Evolutionary conservation across 164 flowering plant species (phyloP), one percentile per base, ranked within the genome.

Genomic region (Euptelea pleiosperma): DNA sequence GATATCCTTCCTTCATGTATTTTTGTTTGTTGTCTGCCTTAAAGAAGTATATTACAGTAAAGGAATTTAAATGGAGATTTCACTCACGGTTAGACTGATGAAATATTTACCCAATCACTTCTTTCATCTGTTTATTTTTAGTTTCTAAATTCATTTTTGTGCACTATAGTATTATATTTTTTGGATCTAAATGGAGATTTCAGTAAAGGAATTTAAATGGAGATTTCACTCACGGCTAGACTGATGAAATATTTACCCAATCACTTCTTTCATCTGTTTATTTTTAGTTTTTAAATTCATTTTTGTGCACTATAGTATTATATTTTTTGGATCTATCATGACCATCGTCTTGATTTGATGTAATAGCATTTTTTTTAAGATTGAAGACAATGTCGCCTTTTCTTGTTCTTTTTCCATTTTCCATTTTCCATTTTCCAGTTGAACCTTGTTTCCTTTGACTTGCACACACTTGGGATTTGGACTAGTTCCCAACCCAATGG

Each of bases 391-490:
- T 49, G 9, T 52, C n/a, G n/a, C n/a, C n/a, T n/a, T n/a, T n/a
- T n/a, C n/a, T n/a, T n/a, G n/a, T n/a, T n/a, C n/a, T n/a, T n/a
- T n/a, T n/a, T n/a, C n/a, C n/a, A n/a, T n/a, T n/a, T 40, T 40
- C 7, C 12, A 41, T 8, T 19, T 41, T 21, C 25, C 31, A 1
- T 47, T 29, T 10, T 45, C 19, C 4, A 12, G 45, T 15, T 49
- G 35, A 26, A 3, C 14, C 57, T 76, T 66, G 73, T 68, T 69
- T 74, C 62, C 95, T 79, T 82, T 88, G 61, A 94, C 71, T 75
- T 77, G 70, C 86, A 74, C 80, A 91, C 95, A 68, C 88, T 94
- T 56, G 93, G 91, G 89, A 78, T 94, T 73, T 62, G 73, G 72
- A 64, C 80, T 19, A 70, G 78, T 35, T 45, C 81, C 40, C 95